Evolutionary conservation across 2,329 filamentous ascomycete species (phyloP).

Genomic region (Ascochyta viciae-villosae): DNA sequence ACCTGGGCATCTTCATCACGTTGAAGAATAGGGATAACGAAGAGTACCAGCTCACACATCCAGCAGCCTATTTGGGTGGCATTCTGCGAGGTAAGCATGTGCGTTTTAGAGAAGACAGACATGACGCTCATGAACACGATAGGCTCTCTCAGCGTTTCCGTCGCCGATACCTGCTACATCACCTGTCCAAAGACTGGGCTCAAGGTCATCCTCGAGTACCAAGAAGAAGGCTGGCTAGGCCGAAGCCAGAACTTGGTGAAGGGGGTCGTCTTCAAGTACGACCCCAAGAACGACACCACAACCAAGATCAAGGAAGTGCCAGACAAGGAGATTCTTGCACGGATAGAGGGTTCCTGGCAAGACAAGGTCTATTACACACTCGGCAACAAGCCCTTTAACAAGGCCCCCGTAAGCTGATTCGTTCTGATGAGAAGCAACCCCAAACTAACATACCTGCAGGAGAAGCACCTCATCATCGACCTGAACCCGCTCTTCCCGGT

Average conservation of each 20-base stretch:
- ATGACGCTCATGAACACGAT: constrained; percentile 17
- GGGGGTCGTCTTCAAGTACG: constrained; percentile 88
- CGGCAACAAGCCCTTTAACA: constrained; percentile 54
- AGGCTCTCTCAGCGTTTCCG: constrained; percentile 84
- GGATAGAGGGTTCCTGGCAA: constrained; percentile 87
- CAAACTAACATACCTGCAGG: constrained; percentile 35
- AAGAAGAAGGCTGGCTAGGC: constrained; percentile 94
- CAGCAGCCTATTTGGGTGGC: constrained; percentile 89
- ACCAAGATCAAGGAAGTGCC: constrained; percentile 83
- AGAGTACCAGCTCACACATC: constrained; percentile 94
- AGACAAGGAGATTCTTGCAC: constrained; percentile 80
- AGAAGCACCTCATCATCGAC: constrained; percentile 80
- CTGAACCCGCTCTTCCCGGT: constrained; percentile 82
- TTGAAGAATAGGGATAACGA: constrained; percentile 81
- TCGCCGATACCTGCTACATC: constrained; percentile 87
- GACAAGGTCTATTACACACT: constrained; percentile 69
- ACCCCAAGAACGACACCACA: constrained; percentile 83
- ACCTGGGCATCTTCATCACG: constrained; percentile 93
- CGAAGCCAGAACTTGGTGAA: constrained; percentile 90
- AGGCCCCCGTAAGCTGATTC: constrained; percentile 61
- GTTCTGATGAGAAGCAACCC: background rate
- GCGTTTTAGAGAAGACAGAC: background rate
- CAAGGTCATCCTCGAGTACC: constrained; percentile 90
- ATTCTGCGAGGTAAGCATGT: constrained; percentile 69
- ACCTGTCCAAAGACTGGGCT: constrained; percentile 89